phyloP scores from a whole-genome alignment of 2,329 filamentous ascomycete genomes.

The Volutella citrinella region DNA sequence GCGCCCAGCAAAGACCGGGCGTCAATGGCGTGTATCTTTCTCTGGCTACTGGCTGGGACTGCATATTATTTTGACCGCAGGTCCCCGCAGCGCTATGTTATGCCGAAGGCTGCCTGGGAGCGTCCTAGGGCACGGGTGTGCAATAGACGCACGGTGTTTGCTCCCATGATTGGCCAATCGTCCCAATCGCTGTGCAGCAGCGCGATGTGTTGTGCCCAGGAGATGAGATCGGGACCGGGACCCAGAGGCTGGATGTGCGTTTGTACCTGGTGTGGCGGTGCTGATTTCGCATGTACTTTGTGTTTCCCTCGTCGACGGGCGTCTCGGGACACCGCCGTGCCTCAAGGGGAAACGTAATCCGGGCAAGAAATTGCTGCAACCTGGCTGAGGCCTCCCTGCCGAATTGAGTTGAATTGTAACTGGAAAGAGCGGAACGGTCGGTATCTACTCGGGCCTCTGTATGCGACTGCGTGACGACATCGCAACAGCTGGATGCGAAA shows the following conservation, averaged over 20 bases:
- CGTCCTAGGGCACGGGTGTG: slow-evolving; percentile 10
- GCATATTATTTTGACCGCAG: too few species aligned
- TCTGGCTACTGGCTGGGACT: too few species aligned
- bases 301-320: slow-evolving; percentile 8
- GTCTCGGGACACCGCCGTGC: slow-evolving; percentile 4
- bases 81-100: too few species aligned
- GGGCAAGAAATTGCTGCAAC: too few species aligned
- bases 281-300: slow-evolving; percentile 11
- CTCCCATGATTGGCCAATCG: slow-evolving; percentile 16
- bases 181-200: slow-evolving; percentile 5
- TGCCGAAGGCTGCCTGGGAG: slow-evolving; percentile 23
- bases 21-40: too few species aligned
- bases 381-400: too few species aligned
- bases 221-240: slow-evolving; percentile 13
- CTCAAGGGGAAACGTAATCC: slow-evolving; percentile 5
- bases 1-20: too few species aligned
- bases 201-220: not conserved
- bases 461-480: slow-evolving; percentile 9
- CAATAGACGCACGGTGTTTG: slow-evolving; percentile 10
- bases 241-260: slow-evolving; percentile 14
- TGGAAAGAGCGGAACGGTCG: slow-evolving; percentile 11
- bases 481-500: slow-evolving; percentile 5
- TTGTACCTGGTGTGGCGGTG: slow-evolving; percentile 17
- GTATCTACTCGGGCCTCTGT: too few species aligned
- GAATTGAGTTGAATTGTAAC: slow-evolving; percentile 10